Evolutionary conservation across 2,329 filamentous ascomycete species (phyloP).

Genomic region (Alternaria sp.): DNA sequence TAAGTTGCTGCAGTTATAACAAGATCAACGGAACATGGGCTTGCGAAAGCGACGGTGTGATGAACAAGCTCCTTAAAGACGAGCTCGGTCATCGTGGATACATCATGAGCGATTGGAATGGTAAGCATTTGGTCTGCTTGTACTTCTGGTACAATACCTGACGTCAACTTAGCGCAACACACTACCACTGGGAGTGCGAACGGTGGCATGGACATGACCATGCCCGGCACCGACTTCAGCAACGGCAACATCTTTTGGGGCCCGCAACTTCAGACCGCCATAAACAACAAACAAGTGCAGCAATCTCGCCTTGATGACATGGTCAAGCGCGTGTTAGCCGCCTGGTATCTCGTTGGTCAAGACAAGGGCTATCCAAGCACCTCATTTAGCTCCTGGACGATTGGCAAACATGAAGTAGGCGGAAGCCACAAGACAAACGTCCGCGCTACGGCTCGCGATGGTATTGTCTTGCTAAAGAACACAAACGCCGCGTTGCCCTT

Average conservation of each 20-base stretch:
- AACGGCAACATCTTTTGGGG: constrained; percentile 65
- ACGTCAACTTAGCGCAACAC: constrained; percentile 52
- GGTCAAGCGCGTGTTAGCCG: constrained; percentile 56
- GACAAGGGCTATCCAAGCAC: constrained; percentile 56
- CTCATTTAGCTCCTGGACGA: constrained; percentile 58
- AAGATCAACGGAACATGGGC: constrained; percentile 60
- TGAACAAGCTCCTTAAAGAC: constrained; percentile 62
- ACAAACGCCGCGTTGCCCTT: constrained; percentile 74
- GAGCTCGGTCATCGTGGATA: constrained; percentile 62
- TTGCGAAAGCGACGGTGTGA: constrained; percentile 59
- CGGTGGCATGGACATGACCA: constrained; percentile 64
- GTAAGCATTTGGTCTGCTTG: constrained; percentile 13
- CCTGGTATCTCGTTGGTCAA: constrained; percentile 61
- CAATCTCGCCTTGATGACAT: constrained; percentile 55
- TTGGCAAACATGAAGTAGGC: constrained; percentile 51
- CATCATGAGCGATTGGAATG: constrained; percentile 58
- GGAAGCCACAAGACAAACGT: constrained; percentile 53
- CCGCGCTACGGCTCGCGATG: constrained; percentile 56
- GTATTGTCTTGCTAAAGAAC: constrained; percentile 69
- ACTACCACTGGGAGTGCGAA: constrained; percentile 55
- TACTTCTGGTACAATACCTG: neutral
- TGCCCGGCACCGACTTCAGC: constrained; percentile 59
- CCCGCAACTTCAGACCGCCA: constrained; percentile 60
- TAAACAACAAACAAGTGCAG: constrained; percentile 58
- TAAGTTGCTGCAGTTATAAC: constrained; percentile 37